Base-by-base conservation (phyloP, 768 basidiomycete species). In the Boletus tomentosulus region DNA sequence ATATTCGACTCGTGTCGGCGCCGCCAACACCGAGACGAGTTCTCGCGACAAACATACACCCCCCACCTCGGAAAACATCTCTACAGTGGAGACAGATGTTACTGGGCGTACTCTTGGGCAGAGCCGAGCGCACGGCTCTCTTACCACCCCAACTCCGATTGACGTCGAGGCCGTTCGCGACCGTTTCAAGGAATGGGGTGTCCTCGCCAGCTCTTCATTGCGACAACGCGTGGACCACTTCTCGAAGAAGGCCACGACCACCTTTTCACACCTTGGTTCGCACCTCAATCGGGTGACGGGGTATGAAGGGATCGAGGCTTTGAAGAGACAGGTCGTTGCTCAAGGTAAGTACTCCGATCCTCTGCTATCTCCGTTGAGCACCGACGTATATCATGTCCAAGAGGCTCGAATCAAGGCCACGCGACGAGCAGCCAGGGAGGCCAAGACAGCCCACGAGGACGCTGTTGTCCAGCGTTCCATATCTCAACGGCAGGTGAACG, bases 401-500 rank as follows among this genome's bases (percentile, higher is more conserved):
- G 95, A 98, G 80, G 74, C 78, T 44, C 76, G 77, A 51, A 91
- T 98, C 63, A 76, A 81, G 48, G 69, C 74, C 13, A 79, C 87
- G 4, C 82, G 94, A 19, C 72, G 78, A 46, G 82, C 81, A 6
- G 85, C 94, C 0, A 77, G 82, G 38, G 69, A 76, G 33, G 86
- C 92, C 6, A 98, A 98, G 72, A 64, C 68, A 7, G 79, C 82
- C 5, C 86, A 95, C 63, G 89, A 91, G 53, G 71, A 78, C 51
- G 90, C 94, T 0, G 89, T 95, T n/a, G 66, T 79, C 11, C 76
- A 83, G 61, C 87, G 95, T 6, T 86, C 92, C 9, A 78, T 84
- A 42, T 92, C 92, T 4, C 96, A 99, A 68, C 84, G 90, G n/a
- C 89, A 96, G 69, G 92, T 97, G 49, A 98, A 98, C 71, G 90